Percentiles rank a stretch among this genome's conserved stretches.
phyloP scores from a whole-genome alignment of 345 rosid species.

The Populus davidiana region DNA sequence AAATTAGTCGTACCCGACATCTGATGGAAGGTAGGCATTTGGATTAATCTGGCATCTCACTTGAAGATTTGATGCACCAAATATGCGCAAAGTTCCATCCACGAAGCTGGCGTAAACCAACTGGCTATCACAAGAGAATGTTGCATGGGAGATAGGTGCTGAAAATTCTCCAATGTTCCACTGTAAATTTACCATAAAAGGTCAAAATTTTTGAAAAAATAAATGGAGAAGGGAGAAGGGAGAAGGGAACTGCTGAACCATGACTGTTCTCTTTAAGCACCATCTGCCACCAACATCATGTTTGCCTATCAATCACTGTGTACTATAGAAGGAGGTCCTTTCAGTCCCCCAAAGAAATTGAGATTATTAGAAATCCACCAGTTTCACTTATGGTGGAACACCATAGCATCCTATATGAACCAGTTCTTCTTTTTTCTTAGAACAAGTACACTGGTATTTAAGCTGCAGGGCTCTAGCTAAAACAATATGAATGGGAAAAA shows the following conservation, averaged over 20 bases:
- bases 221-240: neutral
- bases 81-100: constrained; percentile 56
- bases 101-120: constrained; percentile 47
- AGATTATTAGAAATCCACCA: neutral
- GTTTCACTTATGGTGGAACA: neutral
- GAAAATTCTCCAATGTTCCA: constrained; percentile 56
- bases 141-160: constrained; percentile 50
- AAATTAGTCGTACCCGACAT: constrained; percentile 1
- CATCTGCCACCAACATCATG: neutral
- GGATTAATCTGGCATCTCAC: constrained; percentile 18
- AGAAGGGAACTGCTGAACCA: neutral
- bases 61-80: constrained; percentile 40
- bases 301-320: neutral
- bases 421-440: neutral
- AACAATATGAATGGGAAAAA: neutral
- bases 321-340: neutral
- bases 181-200: constrained; percentile 22
- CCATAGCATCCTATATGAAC: neutral
- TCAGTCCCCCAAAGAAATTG: neutral
- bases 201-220: neutral
- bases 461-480: neutral
- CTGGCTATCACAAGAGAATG: constrained; percentile 64
- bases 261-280: neutral
- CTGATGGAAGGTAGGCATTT: constrained; percentile 14
- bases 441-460: neutral